Evolutionary conservation across 352 stramenopile species (phyloP), one percentile per base, ranked within the genome.

Genomic region (Hyaloperonospora brassicae): DNA sequence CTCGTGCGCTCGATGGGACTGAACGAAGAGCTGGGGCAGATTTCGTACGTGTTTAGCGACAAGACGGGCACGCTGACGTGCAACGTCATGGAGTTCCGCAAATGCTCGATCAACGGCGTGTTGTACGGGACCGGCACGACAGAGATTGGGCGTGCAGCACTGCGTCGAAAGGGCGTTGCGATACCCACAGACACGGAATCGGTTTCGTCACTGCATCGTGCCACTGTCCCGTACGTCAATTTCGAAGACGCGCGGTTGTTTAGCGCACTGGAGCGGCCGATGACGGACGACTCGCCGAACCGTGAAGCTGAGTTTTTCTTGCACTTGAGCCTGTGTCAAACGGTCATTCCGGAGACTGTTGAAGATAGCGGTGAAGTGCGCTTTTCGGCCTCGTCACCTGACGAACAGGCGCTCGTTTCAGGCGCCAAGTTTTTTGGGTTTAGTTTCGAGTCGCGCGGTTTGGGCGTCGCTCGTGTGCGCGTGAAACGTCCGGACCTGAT

Each of bases 11-110:
- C 77, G 2, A 85, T 90, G 79, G 76, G 68, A 9, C 72, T 97
- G 12, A 96, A 94, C 49, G 89, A 97, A 60, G 87, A 96, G 46
- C 64, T 97, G 35, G 89, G 89, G 3, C 89, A 97, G 69, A 88
- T 97, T n/a, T 87, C 73, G 34, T 93, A 93, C 57, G 75, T 96
- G 23, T 96, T 96, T 59, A 97, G 67, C 35, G 90, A 97, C 62
- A 97, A 97, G 67, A 97, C 90, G 0, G 91, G 91, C 39, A 97
- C 91, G n/a, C 61, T 97, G 22, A 97, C 91, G 12, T 87, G 85
- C 51, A 97, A 97, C 62, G 72, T 96, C 9, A 97, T 97, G 91
- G 79, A 96, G 47, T 98, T 98, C 65, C 95, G 96, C 50, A 89
- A 93, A 50, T 98, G 87, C 62, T 96, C 86, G 25, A 95, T 98